Conservation (phyloP, 192 early-diverging fungal genomes). For the Podila epicladia region DNA sequence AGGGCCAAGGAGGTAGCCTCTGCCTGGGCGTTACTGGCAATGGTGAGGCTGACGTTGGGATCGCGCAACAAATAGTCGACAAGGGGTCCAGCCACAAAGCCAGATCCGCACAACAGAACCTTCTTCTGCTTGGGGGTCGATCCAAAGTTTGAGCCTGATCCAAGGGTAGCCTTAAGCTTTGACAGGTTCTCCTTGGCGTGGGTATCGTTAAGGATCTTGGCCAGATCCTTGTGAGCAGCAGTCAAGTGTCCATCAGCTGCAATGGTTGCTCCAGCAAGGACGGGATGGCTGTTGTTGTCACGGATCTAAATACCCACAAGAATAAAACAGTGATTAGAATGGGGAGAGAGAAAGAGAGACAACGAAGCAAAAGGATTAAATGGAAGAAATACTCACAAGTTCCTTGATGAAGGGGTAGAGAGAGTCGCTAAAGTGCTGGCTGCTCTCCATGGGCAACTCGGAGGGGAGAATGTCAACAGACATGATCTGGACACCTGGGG, state of each 20-base stretch:
- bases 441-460: conserved; percentile 94
- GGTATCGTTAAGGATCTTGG: conserved; percentile 49
- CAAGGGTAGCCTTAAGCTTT: conserved; percentile 51
- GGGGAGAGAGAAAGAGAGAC: background rate
- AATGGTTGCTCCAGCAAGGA: conserved; percentile 81
- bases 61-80: conserved; percentile 85
- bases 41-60: conserved; percentile 67
- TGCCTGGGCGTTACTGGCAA: conserved; percentile 80
- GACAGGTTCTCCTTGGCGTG: conserved; percentile 29
- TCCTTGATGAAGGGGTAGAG: conserved; percentile 85
- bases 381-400: conserved; percentile 63
- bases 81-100: conserved; percentile 92
- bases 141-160: conserved; percentile 13
- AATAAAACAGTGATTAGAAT: conserved; percentile 6
- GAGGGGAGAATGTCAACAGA: conserved; percentile 97
- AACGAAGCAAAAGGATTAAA: no score
- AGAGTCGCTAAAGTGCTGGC: conserved; percentile 90
- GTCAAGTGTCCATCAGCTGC: conserved; percentile 75
- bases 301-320: conserved; percentile 25
- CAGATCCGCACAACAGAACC: conserved; percentile 87
- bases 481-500: conserved; percentile 93
- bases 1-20: conserved; percentile 79
- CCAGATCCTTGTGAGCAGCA: conserved; percentile 63
- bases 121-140: conserved; percentile 29
- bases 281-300: conserved; percentile 70